phyloP scores from a whole-genome alignment of 257 asterid species.

The Avicennia marina region DNA sequence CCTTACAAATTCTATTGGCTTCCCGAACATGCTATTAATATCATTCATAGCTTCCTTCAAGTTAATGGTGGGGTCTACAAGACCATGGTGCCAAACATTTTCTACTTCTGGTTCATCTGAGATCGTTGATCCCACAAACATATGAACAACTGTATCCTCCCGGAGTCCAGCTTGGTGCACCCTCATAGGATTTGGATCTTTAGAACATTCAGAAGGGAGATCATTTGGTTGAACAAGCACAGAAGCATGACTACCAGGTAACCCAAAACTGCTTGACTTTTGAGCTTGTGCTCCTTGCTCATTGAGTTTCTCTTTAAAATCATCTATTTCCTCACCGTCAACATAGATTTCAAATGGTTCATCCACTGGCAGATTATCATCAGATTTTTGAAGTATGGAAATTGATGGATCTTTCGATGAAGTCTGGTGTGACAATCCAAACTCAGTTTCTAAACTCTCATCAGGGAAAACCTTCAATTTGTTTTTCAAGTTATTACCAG shows the following conservation, averaged over 20 bases:
- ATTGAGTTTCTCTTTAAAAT: conserved; percentile 25
- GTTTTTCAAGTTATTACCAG: conserved; percentile 27
- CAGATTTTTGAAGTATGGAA: conserved; percentile 19
- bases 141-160: conserved; percentile 75
- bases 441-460: conserved; percentile 33
- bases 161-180: conserved; percentile 37
- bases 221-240: conserved; percentile 49
- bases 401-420: conserved; percentile 19
- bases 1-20: conserved; percentile 78
- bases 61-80: conserved; percentile 84
- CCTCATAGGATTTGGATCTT: conserved; percentile 35
- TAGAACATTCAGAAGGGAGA: conserved; percentile 32
- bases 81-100: conserved; percentile 95
- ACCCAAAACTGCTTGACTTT: conserved; percentile 1
- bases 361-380: conserved; percentile 31
- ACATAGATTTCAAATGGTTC: conserved; percentile 60
- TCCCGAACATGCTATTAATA: conserved; percentile 88
- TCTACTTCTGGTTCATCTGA: conserved; percentile 73
- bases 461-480: conserved; percentile 41
- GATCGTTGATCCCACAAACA: conserved; percentile 92
- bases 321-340: conserved; percentile 56
- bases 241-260: conserved; percentile 23
- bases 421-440: conserved; percentile 24
- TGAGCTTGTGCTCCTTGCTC: conserved; percentile 20
- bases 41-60: conserved; percentile 96